phyloP scores from a whole-genome alignment of 768 basidiomycete species.

The Mycena vitilis region DNA sequence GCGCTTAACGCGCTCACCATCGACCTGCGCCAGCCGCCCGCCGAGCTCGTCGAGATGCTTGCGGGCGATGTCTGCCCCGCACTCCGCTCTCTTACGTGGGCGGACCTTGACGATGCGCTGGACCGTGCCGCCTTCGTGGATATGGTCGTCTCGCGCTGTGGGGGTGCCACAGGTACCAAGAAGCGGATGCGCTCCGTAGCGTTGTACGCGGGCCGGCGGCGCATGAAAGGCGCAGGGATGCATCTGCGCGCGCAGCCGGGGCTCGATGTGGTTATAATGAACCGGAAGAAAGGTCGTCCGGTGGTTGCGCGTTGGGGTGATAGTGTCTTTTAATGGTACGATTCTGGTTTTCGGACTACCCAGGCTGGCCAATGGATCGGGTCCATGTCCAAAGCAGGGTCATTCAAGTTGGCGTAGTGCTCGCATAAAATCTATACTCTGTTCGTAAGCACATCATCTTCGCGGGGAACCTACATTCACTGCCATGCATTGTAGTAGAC shows the following conservation, averaged over 20 bases:
- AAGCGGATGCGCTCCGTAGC: background rate
- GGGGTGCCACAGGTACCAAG: background rate
- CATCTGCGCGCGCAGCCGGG: background rate
- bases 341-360: too few species aligned
- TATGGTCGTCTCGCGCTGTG: constrained; percentile 4
- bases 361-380: too few species aligned
- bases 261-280: background rate
- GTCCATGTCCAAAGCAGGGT: too few species aligned
- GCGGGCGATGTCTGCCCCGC: background rate
- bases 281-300: background rate
- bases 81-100: background rate
- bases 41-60: constrained; percentile 4
- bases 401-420: too few species aligned
- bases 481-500: too few species aligned
- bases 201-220: background rate
- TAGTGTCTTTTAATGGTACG: too few species aligned
- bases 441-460: too few species aligned
- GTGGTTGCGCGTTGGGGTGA: background rate
- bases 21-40: background rate
- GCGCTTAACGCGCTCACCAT: background rate
- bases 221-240: background rate
- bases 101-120: background rate
- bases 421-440: too few species aligned
- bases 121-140: constrained; percentile 8
- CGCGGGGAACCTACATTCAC: too few species aligned